These are phyloP conservation scores for Beauveria medogensis DNA, from an alignment of 2,329 filamentous ascomycete species.

Conservation along the genomic window DNA sequence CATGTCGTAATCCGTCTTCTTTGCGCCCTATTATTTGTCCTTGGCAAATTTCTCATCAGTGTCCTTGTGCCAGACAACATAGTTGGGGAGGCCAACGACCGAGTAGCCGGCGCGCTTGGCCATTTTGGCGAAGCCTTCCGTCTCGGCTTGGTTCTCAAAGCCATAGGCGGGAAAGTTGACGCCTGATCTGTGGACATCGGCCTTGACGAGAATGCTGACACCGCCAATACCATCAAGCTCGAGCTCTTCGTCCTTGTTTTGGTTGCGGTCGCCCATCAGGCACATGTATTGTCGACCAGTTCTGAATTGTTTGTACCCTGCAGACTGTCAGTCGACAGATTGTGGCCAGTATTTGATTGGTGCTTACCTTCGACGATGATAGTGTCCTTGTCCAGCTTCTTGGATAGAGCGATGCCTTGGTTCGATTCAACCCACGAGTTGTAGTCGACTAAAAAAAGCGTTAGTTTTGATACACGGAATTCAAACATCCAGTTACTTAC, in stretches of 20 bases:
- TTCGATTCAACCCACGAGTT: constrained; percentile 98
- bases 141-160: constrained; percentile 98
- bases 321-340: constrained; percentile 14
- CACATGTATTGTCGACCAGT: constrained; percentile 89
- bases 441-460: constrained; percentile 67
- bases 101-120: constrained; percentile 90
- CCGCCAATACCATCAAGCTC: constrained; percentile 93
- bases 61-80: constrained; percentile 97
- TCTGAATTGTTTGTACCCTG: constrained; percentile 86
- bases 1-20: not conserved
- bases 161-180: constrained; percentile 97
- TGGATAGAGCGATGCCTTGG: constrained; percentile 67
- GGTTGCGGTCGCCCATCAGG: constrained; percentile 81
- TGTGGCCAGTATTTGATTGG: not conserved
- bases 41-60: constrained; percentile 87
- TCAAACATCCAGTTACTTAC: constrained; percentile 41
- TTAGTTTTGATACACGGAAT: constrained; percentile 12
- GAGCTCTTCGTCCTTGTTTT: constrained; percentile 87
- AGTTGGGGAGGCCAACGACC: constrained; percentile 89
- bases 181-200: constrained; percentile 94
- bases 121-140: constrained; percentile 98
- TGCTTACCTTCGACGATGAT: constrained; percentile 78
- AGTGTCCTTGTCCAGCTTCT: constrained; percentile 66
- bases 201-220: constrained; percentile 96
- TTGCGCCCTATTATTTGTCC: constrained; percentile 36